These are phyloP conservation scores for Eugenia klotzschiana DNA, from an alignment of 441 rosid species.

Conservation along the genomic window DNA sequence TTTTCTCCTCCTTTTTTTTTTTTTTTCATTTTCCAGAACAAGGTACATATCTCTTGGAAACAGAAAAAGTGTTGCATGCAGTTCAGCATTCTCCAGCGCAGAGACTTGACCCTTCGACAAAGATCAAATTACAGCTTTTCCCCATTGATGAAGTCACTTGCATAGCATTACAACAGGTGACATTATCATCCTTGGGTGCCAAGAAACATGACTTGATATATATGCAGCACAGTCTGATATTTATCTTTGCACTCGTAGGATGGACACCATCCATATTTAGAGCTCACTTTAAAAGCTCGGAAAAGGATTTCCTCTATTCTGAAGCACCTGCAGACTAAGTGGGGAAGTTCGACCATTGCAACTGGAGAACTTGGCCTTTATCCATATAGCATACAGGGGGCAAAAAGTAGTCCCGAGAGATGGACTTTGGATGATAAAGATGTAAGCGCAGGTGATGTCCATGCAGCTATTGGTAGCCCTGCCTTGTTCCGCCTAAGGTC, in stretches of 20 bases:
- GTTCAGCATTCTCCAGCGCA: constrained; percentile 15
- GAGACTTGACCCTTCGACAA: constrained; percentile 16
- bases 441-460: constrained; percentile 39
- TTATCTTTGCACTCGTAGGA: constrained; percentile 20
- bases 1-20: too few species aligned
- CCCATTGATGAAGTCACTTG: constrained; percentile 56
- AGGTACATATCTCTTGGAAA: not conserved
- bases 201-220: not conserved
- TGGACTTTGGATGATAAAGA: constrained; percentile 40
- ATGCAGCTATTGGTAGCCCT: constrained; percentile 51
- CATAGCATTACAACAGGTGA: constrained; percentile 57
- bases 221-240: not conserved
- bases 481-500: constrained; percentile 72
- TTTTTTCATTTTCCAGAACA: not conserved
- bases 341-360: constrained; percentile 67
- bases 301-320: constrained; percentile 76
- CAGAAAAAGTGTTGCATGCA: not conserved
- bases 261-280: constrained; percentile 79
- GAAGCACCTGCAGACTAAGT: constrained; percentile 57
- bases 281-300: constrained; percentile 59
- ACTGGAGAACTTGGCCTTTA: constrained; percentile 42
- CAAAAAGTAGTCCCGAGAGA: constrained; percentile 11
- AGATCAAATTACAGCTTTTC: constrained; percentile 77
- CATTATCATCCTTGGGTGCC: not conserved
- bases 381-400: constrained; percentile 24